Evolutionary conservation across 2,329 filamentous ascomycete species (phyloP).

Genomic region (Fusarium humuli): DNA sequence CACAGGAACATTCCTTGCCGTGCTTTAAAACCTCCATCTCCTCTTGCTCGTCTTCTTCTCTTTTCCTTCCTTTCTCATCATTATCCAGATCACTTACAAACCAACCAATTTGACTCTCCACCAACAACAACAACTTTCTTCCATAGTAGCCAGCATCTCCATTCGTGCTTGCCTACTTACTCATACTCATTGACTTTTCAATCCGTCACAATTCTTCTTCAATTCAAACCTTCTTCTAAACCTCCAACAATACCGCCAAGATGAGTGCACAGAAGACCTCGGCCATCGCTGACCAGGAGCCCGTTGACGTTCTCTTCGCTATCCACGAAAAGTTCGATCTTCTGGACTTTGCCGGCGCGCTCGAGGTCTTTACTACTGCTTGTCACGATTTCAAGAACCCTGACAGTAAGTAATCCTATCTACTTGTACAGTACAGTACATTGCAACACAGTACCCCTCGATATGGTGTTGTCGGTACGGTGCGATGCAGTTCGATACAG

Average conservation of each 20-base stretch:
- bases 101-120: constrained; percentile 37
- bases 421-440: background rate
- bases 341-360: constrained; percentile 67
- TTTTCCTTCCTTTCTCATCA: constrained; percentile 42
- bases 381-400: constrained; percentile 65
- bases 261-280: constrained; percentile 70
- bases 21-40: constrained; percentile 44
- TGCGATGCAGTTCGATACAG: background rate
- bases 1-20: constrained; percentile 32
- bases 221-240: constrained; percentile 40
- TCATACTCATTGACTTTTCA: constrained; percentile 19
- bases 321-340: constrained; percentile 71
- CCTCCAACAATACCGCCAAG: constrained; percentile 53
- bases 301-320: constrained; percentile 70
- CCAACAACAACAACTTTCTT: constrained; percentile 4
- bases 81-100: constrained; percentile 37
- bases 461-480: constrained; percentile 1
- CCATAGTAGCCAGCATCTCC: constrained; percentile 27
- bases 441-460: constrained; percentile 9
- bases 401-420: constrained; percentile 56
- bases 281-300: constrained; percentile 67
- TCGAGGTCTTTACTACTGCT: constrained; percentile 64
- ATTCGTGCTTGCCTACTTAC: constrained; percentile 33
- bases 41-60: constrained; percentile 37
- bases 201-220: constrained; percentile 33